A percentile compares a stretch with the other conserved stretches of the same genome.
Evolutionary conservation across 257 asterid species (phyloP).

Genomic region (Anisodus tanguticus): DNA sequence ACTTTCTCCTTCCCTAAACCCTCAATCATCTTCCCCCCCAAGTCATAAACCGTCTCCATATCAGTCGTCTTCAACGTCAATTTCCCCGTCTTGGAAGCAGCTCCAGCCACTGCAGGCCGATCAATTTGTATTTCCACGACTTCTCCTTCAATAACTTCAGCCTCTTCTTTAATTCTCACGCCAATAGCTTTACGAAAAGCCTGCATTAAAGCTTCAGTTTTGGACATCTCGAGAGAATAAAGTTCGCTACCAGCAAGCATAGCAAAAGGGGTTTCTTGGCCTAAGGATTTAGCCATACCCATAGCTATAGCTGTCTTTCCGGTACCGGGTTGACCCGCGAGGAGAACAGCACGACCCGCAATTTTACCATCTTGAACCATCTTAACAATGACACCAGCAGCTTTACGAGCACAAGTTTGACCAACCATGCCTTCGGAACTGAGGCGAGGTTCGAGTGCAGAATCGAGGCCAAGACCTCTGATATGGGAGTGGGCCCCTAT

Average conservation of each 20-base stretch:
- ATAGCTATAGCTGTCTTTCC: constrained; percentile 89
- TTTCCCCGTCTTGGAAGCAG: constrained; percentile 84
- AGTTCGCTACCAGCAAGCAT: constrained; percentile 92
- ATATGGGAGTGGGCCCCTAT: constrained; percentile 91
- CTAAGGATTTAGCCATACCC: constrained; percentile 93
- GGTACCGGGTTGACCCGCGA: constrained; percentile 86
- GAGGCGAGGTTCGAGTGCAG: constrained; percentile 73
- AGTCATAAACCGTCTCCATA: constrained; percentile 86
- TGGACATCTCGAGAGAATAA: constrained; percentile 89
- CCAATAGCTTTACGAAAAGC: constrained; percentile 88
- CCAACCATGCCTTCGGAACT: constrained; percentile 94
- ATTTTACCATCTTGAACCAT: constrained; percentile 87
- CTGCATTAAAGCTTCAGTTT: constrained; percentile 90
- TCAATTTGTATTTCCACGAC: constrained; percentile 83
- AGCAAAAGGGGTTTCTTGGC: constrained; percentile 88
- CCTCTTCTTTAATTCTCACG: constrained; percentile 84
- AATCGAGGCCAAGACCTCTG: constrained; percentile 84
- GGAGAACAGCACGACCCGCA: constrained; percentile 79
- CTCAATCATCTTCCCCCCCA: constrained; percentile 92
- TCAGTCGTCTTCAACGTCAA: constrained; percentile 84
- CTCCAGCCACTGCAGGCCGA: constrained; percentile 80
- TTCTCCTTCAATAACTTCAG: constrained; percentile 91
- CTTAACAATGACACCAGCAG: constrained; percentile 78
- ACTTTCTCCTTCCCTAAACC: constrained; percentile 89
- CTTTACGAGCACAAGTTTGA: constrained; percentile 74